Evolutionary conservation across 345 rosid species (phyloP), one percentile per base, ranked within the genome.

Genomic region (Pugionium cornutum): DNA sequence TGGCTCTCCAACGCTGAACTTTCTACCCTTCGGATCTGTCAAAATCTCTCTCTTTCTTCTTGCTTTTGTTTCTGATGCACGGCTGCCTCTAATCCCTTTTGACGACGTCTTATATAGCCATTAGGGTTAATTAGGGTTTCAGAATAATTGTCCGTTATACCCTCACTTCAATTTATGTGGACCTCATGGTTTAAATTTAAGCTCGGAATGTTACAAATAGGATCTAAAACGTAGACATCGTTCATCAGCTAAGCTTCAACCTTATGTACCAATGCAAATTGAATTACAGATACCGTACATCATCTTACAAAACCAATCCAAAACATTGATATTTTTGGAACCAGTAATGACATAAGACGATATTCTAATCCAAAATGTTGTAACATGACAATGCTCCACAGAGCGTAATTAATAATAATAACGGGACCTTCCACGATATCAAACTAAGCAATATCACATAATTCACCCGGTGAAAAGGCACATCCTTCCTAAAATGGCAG

Each of bases 231-330:
- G 18, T 18, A 18, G 18, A 18, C 18, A 18, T 18, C 53, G 27
- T 52, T 18, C 18, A 18, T 28, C 39, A 60, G 33, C 40, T 43
- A 28, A 52, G 26, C 53, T 35, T 11, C 4, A 52, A 44, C 3
- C 26, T 9, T 7, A 31, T 7, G 25, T 7, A 34, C 27, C 26
- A 53, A 51, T 5, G 4, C 61, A 59, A 52, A 70, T 2, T 10
- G 9, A 18, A 57, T 30, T 28, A 30, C 3, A 18, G 40, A 29
- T 28, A 34, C 0, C 43, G 26, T n/a, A 41, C 25, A 41, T 4
- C 46, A 34, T 52, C 54, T 60, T 43, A 37, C 39, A 57, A 67
- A 67, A 18, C 42, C 7, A 67, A 47, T 46, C 27, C 36, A 64
- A 40, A 64, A 36, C 25, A 52, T 52, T 3, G 25, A 31, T 29